Percentiles rank a stretch among this genome's conserved stretches.
phyloP scores from a whole-genome alignment of 345 rosid species.

The Salix koriyanagi region DNA sequence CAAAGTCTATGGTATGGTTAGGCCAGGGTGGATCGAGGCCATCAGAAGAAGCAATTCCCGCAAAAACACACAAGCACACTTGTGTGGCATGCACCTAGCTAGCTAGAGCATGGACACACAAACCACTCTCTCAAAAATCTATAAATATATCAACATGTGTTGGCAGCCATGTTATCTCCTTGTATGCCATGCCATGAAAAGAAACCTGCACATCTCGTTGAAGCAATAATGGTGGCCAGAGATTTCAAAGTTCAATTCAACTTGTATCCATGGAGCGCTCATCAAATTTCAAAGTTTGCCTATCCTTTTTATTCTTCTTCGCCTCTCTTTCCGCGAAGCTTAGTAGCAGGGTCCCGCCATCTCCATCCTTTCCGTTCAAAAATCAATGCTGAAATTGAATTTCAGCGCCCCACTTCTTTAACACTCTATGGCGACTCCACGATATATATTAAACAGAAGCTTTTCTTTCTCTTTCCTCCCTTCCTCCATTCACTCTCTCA shows the following conservation, averaged over 20 bases:
- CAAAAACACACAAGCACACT: slow-evolving; percentile 46
- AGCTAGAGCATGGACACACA: slow-evolving; percentile 23
- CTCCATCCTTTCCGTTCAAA: slow-evolving; percentile 22
- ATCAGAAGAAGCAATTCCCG: slow-evolving; percentile 35
- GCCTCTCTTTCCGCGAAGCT: neutral
- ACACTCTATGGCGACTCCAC: slow-evolving; percentile 24
- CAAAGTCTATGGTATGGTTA: slow-evolving; percentile 10
- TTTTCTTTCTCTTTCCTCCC: slow-evolving; percentile 8
- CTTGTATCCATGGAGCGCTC: neutral
- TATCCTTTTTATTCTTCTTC: slow-evolving; percentile 7
- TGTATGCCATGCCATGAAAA: neutral
- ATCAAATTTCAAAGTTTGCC: slow-evolving; percentile 14
- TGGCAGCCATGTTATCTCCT: neutral
- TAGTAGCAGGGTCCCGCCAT: slow-evolving; percentile 35
- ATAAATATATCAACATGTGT: slow-evolving; percentile 3
- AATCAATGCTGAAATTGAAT: slow-evolving; percentile 47
- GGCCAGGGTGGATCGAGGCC: slow-evolving; percentile 31
- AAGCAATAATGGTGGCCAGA: slow-evolving; percentile 5
- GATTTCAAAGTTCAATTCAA: neutral
- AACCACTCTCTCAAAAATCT: slow-evolving; percentile 20
- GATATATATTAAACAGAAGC: slow-evolving; percentile 9
- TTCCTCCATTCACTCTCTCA: slow-evolving; percentile 24
- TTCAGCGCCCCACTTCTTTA: slow-evolving; percentile 29
- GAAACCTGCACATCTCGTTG: neutral
- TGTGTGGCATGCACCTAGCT: slow-evolving; percentile 27